phyloP scores from a whole-genome alignment of 805 yeast genomes.

The Yarrowia bubula region DNA sequence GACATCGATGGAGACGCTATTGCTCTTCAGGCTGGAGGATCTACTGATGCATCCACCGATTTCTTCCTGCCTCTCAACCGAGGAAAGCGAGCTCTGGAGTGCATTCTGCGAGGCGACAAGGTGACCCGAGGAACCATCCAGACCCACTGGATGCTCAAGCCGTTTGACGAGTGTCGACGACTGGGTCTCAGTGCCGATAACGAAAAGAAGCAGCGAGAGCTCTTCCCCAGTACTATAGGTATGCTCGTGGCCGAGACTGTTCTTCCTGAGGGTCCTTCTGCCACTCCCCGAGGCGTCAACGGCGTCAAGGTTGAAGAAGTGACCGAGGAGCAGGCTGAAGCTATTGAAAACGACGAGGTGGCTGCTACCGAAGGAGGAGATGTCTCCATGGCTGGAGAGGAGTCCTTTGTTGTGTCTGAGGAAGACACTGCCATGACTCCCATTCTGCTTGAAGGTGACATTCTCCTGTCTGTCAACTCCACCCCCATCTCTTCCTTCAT shows the following conservation, averaged over 20 bases:
- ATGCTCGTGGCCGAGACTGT: constrained; percentile 78
- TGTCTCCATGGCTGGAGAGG: constrained; percentile 20
- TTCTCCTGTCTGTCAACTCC: constrained; percentile 70
- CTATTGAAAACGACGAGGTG: background rate
- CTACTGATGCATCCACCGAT: constrained; percentile 87
- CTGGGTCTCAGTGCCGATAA: constrained; percentile 75
- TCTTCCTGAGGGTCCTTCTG: constrained; percentile 80
- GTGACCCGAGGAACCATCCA: constrained; percentile 90
- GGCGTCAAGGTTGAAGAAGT: constrained; percentile 47
- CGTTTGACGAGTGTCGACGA: constrained; percentile 87
- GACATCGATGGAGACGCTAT: constrained; percentile 82
- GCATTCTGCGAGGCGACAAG: constrained; percentile 57
- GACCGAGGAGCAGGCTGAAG: background rate
- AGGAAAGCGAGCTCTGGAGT: constrained; percentile 74
- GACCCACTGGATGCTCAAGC: constrained; percentile 81
- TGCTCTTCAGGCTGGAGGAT: constrained; percentile 93
- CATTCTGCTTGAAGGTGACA: constrained; percentile 69
- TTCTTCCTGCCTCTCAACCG: constrained; percentile 84
- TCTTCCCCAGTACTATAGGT: constrained; percentile 74
- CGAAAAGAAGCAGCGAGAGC: constrained; percentile 64
- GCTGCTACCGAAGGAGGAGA: constrained; percentile 6
- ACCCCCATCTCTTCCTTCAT: constrained; percentile 65
- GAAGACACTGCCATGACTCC: constrained; percentile 19
- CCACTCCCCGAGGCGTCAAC: constrained; percentile 22
- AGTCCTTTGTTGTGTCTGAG: constrained; percentile 20